Evolutionary conservation across 2,329 filamentous ascomycete genomes (phyloP), one percentile per base, ranked within the genome.

Genomic region (Cytospora paraplurivora): DNA sequence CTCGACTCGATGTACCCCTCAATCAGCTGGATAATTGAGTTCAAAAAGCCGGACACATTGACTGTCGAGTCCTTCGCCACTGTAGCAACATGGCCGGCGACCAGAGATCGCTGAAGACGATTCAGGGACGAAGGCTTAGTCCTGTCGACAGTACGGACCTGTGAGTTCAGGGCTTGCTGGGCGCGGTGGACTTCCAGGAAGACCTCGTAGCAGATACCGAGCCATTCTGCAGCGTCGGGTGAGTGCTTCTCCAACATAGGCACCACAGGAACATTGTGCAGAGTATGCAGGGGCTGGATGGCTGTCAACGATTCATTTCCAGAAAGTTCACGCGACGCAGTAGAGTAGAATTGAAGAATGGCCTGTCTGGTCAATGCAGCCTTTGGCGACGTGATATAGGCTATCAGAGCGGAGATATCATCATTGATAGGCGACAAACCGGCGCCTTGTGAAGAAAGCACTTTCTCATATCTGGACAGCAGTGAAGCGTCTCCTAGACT

Each of bases 21-120:
- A 13, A 85, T 69, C 2, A 73, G 71, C 21, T 72, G 71, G 12
- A 86, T 69, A 1, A 78, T 74, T 1, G 75, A 77, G 1, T 72
- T 69, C 5, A 88, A 72, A 66, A 88, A 89, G 1, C 73, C 73
- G 1, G 78, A 79, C 7, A 85, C 76, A 60, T 79, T 78, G 6
- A 82, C 80, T 1, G 87, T 89, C 0, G 86, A 85, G 68, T 89
- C 87, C 66, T 85, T 87, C 0, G 82, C 79, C 5, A 87, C 81
- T 8, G 80, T 79, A 13, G 84, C 79, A 19, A 87, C 81, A 17
- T 81, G 79, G 55, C 79, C 78, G 27, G 81, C 81, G 6, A 87
- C 77, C 44, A 81, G 76, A 1, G 87, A 88, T 63, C 87, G 79
- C 71, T 89, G 85, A 8, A 89, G 76, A 8, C 87, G 81, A 66